Evolutionary conservation across 2,329 filamentous ascomycete species (phyloP).

Genomic region (Metarhizium robertsii): DNA sequence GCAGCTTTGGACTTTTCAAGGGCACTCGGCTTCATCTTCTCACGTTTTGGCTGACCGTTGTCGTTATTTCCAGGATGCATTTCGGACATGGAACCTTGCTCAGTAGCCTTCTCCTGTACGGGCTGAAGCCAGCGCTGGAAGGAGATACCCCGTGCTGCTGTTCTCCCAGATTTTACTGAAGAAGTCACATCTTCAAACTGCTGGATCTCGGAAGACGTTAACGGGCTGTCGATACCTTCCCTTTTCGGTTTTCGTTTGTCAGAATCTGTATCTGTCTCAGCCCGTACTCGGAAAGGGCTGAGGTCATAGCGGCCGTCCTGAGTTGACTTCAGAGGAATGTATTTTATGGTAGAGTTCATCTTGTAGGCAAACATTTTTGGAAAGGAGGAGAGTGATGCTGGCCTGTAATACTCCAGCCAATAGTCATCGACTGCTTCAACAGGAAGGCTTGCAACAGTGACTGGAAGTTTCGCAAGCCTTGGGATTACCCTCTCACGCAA

Average conservation of each 20-base stretch:
- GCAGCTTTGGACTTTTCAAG: slow-evolving; percentile 73
- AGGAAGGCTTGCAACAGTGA: slow-evolving; percentile 29
- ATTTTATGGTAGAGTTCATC: slow-evolving; percentile 81
- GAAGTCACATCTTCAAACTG: slow-evolving; percentile 30
- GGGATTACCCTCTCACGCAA: slow-evolving; percentile 54
- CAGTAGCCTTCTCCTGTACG: slow-evolving; percentile 24
- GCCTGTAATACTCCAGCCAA: slow-evolving; percentile 95
- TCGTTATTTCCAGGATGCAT: not conserved
- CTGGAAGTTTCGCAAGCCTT: slow-evolving; percentile 29
- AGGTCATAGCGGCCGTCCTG: slow-evolving; percentile 70
- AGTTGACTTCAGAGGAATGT: slow-evolving; percentile 66
- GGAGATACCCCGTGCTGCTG: slow-evolving; percentile 37
- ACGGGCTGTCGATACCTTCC: slow-evolving; percentile 58
- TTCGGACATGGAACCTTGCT: slow-evolving; percentile 1
- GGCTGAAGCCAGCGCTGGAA: slow-evolving; percentile 56
- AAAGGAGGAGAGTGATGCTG: slow-evolving; percentile 77
- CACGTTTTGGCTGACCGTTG: not conserved
- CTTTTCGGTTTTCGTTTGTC: slow-evolving; percentile 57
- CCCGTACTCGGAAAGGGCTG: slow-evolving; percentile 79
- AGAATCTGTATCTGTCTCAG: slow-evolving; percentile 47
- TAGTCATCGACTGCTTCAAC: slow-evolving; percentile 76
- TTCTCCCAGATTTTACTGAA: slow-evolving; percentile 29
- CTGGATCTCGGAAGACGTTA: slow-evolving; percentile 23
- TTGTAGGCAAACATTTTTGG: slow-evolving; percentile 87
- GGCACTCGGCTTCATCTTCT: slow-evolving; percentile 44